These are phyloP conservation scores for Boletus mariae DNA, from an alignment of 1,284 basidiomycete genomes.

Conservation along the genomic window DNA sequence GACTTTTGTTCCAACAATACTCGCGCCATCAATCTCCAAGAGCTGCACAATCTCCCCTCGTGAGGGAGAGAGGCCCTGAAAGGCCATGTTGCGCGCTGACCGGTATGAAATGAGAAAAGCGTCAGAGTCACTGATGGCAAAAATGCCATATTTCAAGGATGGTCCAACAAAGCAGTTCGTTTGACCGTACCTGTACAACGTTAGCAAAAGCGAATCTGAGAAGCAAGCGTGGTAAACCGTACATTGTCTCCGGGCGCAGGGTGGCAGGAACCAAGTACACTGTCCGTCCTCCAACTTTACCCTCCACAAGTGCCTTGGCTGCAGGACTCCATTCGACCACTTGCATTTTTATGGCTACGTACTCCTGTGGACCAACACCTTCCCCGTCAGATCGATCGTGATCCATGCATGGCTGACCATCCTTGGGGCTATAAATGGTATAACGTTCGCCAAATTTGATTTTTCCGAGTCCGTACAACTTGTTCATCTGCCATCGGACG, in stretches of 20 bases:
- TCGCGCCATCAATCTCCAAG: slow-evolving; percentile 72
- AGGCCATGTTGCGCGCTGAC: slow-evolving; percentile 96
- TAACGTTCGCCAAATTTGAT: slow-evolving; percentile 99
- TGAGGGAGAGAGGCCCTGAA: slow-evolving; percentile 78
- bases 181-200: slow-evolving; percentile 81
- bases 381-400: slow-evolving; percentile 97
- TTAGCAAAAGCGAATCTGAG: slow-evolving; percentile 10
- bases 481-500: slow-evolving; percentile 98
- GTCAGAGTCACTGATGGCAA: slow-evolving; percentile 81
- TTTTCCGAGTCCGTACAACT: slow-evolving; percentile 80
- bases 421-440: slow-evolving; percentile 99
- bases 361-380: slow-evolving; percentile 94
- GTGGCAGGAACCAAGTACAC: slow-evolving; percentile 95
- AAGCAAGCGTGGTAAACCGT: slow-evolving; percentile 12
- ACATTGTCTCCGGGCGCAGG: slow-evolving; percentile 97
- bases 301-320: slow-evolving; percentile 60
- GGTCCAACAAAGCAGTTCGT: slow-evolving; percentile 98
- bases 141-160: slow-evolving; percentile 89
- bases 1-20: slow-evolving; percentile 88
- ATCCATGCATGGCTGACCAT: slow-evolving; percentile 99
- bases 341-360: slow-evolving; percentile 95
- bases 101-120: slow-evolving; percentile 90
- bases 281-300: slow-evolving; percentile 72
- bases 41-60: slow-evolving; percentile 74
- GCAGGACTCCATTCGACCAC: slow-evolving; percentile 78